phyloP scores from a whole-genome alignment of 345 rosid genomes.

The Barbarea vulgaris region DNA sequence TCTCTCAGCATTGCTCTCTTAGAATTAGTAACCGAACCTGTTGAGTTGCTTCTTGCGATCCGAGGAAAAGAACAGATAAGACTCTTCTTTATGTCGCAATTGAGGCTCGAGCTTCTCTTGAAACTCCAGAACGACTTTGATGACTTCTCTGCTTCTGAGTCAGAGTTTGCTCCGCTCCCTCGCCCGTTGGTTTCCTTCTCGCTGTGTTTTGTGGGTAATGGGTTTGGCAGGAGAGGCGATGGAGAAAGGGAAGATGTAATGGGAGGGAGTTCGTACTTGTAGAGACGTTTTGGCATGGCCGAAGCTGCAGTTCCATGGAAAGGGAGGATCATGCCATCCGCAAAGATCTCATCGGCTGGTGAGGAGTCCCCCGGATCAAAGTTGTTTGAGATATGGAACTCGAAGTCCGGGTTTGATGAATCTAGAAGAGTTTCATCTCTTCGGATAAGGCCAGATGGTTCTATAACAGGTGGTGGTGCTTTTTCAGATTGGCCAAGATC shows the following conservation, averaged over 20 bases:
- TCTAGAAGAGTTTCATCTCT: slow-evolving; percentile 51
- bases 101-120: slow-evolving; percentile 73
- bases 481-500: slow-evolving; percentile 51
- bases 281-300: slow-evolving; percentile 31
- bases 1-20: slow-evolving; percentile 46
- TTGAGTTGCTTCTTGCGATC: slow-evolving; percentile 67
- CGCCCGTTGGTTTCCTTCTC: slow-evolving; percentile 27
- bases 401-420: slow-evolving; percentile 55
- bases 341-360: slow-evolving; percentile 78
- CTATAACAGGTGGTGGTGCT: slow-evolving; percentile 26
- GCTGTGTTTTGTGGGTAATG: slow-evolving; percentile 33
- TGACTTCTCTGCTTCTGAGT: slow-evolving; percentile 46
- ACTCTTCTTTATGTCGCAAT: slow-evolving; percentile 57
- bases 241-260: slow-evolving; percentile 46
- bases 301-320: slow-evolving; percentile 32
- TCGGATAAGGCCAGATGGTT: slow-evolving; percentile 27
- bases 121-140: slow-evolving; percentile 78
- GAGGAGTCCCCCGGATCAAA: slow-evolving; percentile 47
- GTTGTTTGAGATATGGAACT: slow-evolving; percentile 57
- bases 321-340: slow-evolving; percentile 68
- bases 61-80: slow-evolving; percentile 62
- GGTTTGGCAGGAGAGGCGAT: slow-evolving; percentile 45
- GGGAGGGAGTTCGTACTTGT: slow-evolving; percentile 38
- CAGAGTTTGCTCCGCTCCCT: slow-evolving; percentile 31
- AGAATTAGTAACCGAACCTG: slow-evolving; percentile 56